phyloP scores from a whole-genome alignment of 352 stramenopile genomes.

The Saprolegnia parasitica region DNA sequence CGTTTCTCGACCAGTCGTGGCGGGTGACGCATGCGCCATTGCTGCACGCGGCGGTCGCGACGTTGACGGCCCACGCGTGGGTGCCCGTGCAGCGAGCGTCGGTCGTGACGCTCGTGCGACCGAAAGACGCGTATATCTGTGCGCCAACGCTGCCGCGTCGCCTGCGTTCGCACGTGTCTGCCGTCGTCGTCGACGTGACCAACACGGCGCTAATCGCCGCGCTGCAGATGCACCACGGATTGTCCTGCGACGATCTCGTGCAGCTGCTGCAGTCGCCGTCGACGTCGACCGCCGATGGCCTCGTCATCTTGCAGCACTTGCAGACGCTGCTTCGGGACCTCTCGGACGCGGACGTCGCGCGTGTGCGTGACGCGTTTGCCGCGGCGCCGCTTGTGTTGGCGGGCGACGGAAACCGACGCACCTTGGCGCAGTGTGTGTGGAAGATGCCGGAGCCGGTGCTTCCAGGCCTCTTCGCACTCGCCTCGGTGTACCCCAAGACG shows the following conservation, averaged over 20 bases:
- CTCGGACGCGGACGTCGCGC: background rate
- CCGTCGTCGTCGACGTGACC: background rate
- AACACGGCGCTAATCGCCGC: background rate
- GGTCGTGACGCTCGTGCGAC: background rate
- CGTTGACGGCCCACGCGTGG: background rate
- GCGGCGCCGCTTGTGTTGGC: background rate
- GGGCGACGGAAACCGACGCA: background rate
- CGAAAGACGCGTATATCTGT: background rate
- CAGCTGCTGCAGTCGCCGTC: background rate
- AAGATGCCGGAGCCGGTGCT: background rate
- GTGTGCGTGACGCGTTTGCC: background rate
- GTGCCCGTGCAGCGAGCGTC: background rate
- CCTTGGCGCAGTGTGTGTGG: slow-evolving; percentile 8
- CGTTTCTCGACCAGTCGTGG: slow-evolving; percentile 12
- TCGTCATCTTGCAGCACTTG: background rate
- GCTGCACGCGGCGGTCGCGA: background rate
- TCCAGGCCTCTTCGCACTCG: background rate
- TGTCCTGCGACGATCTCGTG: background rate
- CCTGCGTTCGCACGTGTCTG: background rate
- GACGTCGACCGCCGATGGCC: background rate
- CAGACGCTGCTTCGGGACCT: background rate
- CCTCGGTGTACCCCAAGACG: slow-evolving; percentile 6
- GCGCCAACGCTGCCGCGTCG: background rate
- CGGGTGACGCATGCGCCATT: background rate
- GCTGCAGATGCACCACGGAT: background rate